phyloP scores from a whole-genome alignment of 1,284 basidiomycete species.

The Fistulinella staudtii region DNA sequence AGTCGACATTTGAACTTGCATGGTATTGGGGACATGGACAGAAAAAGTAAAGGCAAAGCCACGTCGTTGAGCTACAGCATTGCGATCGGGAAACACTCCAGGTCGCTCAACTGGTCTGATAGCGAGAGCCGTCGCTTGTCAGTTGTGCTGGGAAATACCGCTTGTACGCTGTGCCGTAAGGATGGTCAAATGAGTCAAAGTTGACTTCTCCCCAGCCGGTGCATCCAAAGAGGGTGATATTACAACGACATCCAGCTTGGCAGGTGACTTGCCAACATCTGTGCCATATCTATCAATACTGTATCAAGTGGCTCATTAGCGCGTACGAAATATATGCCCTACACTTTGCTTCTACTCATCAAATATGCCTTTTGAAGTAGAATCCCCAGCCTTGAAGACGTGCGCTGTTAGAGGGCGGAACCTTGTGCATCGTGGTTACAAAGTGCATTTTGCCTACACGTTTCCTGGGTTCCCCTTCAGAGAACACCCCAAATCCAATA shows the following conservation, averaged over 20 bases:
- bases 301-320: slow-evolving; percentile 9
- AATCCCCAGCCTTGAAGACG: neutral
- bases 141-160: too few species aligned
- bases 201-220: slow-evolving; percentile 7
- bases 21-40: too few species aligned
- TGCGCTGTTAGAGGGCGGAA: slow-evolving; percentile 18
- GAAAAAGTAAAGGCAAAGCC: slow-evolving; percentile 24
- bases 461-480: neutral
- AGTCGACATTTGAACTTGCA: too few species aligned
- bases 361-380: too few species aligned
- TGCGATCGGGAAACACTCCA: neutral
- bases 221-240: slow-evolving; percentile 18
- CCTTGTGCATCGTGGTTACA: slow-evolving; percentile 4
- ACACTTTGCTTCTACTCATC: too few species aligned
- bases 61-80: slow-evolving; percentile 14
- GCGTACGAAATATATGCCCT: slow-evolving; percentile 17
- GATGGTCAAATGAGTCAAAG: slow-evolving; percentile 1
- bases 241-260: slow-evolving; percentile 1
- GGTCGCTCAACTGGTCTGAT: neutral
- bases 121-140: too few species aligned
- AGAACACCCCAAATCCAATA: too few species aligned
- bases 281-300: slow-evolving; percentile 5
- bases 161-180: too few species aligned
- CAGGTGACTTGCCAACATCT: too few species aligned
- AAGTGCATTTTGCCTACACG: slow-evolving; percentile 4